Evolutionary conservation across 1,284 basidiomycete genomes (phyloP).

Genomic region (Leccinum pachyderme): DNA sequence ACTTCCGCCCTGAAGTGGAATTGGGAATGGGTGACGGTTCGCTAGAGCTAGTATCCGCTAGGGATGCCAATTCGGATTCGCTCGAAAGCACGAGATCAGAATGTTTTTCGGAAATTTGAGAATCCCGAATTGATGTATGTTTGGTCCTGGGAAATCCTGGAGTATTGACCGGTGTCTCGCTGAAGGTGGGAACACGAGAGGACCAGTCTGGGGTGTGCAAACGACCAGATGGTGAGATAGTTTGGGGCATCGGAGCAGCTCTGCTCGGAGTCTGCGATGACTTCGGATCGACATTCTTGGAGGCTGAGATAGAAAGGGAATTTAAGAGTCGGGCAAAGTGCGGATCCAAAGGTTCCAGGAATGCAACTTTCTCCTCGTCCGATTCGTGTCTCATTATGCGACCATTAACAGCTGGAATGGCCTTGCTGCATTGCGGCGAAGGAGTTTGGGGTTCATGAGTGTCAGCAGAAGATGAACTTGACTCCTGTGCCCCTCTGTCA

Average conservation of each 20-base stretch:
- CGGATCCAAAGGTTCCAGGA: slow-evolving; percentile 49
- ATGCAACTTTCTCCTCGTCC: slow-evolving; percentile 27
- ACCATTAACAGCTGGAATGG: slow-evolving; percentile 24
- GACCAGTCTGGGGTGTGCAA: slow-evolving; percentile 33
- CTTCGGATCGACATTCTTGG: slow-evolving; percentile 26
- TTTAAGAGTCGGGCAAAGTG: slow-evolving; percentile 68
- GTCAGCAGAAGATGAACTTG: slow-evolving; percentile 62
- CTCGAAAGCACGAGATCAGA: slow-evolving; percentile 9
- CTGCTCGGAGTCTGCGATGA: slow-evolving; percentile 1
- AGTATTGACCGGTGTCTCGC: slow-evolving; percentile 8
- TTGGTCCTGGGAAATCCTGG: slow-evolving; percentile 8
- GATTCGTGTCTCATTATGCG: slow-evolving; percentile 21
- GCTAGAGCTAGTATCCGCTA: slow-evolving; percentile 4
- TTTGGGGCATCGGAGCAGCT: slow-evolving; percentile 9
- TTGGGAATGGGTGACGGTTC: slow-evolving; percentile 13
- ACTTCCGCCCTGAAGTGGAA: slow-evolving; percentile 21
- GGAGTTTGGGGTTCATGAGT: slow-evolving; percentile 62
- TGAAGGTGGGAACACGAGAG: slow-evolving; percentile 30
- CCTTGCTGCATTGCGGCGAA: slow-evolving; percentile 53
- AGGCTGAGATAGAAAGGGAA: slow-evolving; percentile 60
- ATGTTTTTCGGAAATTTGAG: slow-evolving; percentile 16
- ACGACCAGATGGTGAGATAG: slow-evolving; percentile 12
- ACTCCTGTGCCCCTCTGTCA: slow-evolving; percentile 47
- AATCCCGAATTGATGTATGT: neutral
- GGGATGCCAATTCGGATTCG: slow-evolving; percentile 26